Base-by-base conservation (phyloP, 768 basidiomycete species). In the Phylloporus sp. region DNA sequence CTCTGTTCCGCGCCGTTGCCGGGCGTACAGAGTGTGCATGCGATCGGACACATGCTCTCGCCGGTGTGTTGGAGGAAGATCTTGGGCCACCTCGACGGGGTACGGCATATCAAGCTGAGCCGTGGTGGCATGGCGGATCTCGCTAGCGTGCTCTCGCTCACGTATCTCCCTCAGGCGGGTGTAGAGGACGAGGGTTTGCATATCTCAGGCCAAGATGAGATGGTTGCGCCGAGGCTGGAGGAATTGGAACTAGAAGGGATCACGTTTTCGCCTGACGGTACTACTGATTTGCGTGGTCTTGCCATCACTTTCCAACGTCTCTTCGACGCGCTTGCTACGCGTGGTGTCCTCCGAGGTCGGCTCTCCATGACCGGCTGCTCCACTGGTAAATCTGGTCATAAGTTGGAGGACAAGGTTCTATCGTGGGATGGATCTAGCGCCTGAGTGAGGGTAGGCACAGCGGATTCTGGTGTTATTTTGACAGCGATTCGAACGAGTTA, bases 61-160 rank as follows among this genome's bases (percentile, higher is more conserved):
- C 6, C 5, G 33, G 17, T 10, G 4, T 32, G 48, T 24, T 54
- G 45, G 53, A 44, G 20, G 18, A 21, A 33, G 10, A 29, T 15
- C 3, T 28, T 52, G 5, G 37, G 33, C 5, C 24, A 20, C 5
- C 33, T 52, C n/a, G n/a, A n/a, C n/a, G n/a, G n/a, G n/a, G n/a
- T 53, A 23, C 42, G 32, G 18, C 32, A 33, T 33, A 36, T 55
- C 29, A 28, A 23, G 18, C n/a, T 49, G 14, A 29, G 28, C 8
- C 0, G 7, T 1, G 38, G 22, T 20, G 0, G 2, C 14, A 23
- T 41, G 34, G 26, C 37, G 10, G 23, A 28, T 5, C 22, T 55
- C 9, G 17, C 18, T 26, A n/a, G 17, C 14, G 14, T 35, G 3
- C 42, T 43, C 24, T 24, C 42, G 11, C 6, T 9, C 26, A 8